Percentiles rank a stretch among this genome's conserved stretches.
These are phyloP conservation scores for Primulina eburnea DNA, from an alignment of 257 asterid species.

Conservation along the genomic window DNA sequence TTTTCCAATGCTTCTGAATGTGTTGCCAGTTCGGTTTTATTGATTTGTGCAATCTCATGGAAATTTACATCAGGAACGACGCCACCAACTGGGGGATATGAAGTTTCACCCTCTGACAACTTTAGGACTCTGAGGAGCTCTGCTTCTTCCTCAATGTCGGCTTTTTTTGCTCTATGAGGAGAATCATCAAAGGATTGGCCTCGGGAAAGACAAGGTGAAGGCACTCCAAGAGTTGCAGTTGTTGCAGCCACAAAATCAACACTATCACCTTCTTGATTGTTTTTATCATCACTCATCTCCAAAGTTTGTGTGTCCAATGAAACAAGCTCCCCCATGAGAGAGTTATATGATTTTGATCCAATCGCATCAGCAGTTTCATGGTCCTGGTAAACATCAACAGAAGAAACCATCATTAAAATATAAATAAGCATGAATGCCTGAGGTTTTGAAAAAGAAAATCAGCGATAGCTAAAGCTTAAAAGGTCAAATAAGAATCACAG, in stretches of 20 bases:
- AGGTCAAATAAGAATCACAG: constrained; percentile 3
- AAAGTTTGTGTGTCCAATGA: constrained; percentile 58
- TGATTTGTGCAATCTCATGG: constrained; percentile 27
- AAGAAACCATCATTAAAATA: constrained; percentile 24
- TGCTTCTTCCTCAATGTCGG: constrained; percentile 79
- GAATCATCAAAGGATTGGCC: constrained; percentile 74
- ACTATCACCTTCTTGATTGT: constrained; percentile 51
- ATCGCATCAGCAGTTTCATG: constrained; percentile 70
- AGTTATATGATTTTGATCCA: constrained; percentile 85
- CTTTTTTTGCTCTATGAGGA: constrained; percentile 56
- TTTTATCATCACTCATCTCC: constrained; percentile 38
- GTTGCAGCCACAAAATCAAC: constrained; percentile 98
- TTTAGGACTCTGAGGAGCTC: constrained; percentile 60
- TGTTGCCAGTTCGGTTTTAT: constrained; percentile 33
- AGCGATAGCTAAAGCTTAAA: not conserved
- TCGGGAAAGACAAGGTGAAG: constrained; percentile 88
- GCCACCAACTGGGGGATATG: constrained; percentile 33
- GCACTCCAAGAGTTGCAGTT: constrained; percentile 91
- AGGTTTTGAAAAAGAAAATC: not conserved
- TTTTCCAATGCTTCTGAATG: constrained; percentile 31
- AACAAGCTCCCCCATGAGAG: constrained; percentile 90
- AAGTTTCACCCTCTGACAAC: constrained; percentile 51
- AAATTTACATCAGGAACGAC: constrained; percentile 31
- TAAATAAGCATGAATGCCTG: not conserved
- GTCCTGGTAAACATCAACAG: constrained; percentile 50